Conservation (phyloP, 768 basidiomycete genomes). For the Mrakia hoshinonis region DNA sequence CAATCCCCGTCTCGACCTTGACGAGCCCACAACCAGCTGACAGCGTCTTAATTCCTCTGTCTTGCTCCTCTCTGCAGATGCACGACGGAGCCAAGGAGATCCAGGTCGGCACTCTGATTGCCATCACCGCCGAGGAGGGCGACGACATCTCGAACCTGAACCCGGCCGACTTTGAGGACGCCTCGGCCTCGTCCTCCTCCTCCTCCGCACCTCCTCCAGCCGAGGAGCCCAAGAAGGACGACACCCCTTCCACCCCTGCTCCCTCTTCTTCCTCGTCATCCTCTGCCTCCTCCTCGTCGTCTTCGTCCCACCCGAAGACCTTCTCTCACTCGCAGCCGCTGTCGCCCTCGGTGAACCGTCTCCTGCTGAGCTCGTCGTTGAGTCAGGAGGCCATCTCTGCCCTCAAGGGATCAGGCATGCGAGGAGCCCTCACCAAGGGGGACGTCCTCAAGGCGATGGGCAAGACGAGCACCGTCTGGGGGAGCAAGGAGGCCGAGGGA, state of each 20-base stretch:
- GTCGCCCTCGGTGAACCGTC: slow-evolving; percentile 81
- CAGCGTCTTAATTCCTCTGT: not conserved
- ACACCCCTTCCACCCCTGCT: slow-evolving; percentile 10
- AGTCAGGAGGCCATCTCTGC: slow-evolving; percentile 42
- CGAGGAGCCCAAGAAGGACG: not conserved
- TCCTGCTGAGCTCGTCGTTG: slow-evolving; percentile 46
- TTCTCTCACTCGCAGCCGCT: slow-evolving; percentile 54
- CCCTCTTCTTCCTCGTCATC: slow-evolving; percentile 34
- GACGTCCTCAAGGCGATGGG: slow-evolving; percentile 83
- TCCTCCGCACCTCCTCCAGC: not conserved
- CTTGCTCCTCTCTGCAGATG: slow-evolving; percentile 43
- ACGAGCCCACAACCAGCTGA: not conserved
- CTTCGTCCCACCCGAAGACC: slow-evolving; percentile 36
- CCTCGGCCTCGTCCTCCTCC: not conserved
- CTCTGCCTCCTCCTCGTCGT: slow-evolving; percentile 35
- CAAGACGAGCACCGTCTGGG: slow-evolving; percentile 49
- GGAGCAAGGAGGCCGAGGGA: slow-evolving; percentile 34
- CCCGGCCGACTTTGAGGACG: slow-evolving; percentile 36
- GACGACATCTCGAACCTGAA: slow-evolving; percentile 85
- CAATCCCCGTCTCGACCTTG: not conserved
- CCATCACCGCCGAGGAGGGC: slow-evolving; percentile 87
- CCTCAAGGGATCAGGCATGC: slow-evolving; percentile 79
- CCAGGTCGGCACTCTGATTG: slow-evolving; percentile 79
- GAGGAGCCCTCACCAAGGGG: slow-evolving; percentile 93
- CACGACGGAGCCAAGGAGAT: slow-evolving; percentile 75